Evolutionary conservation across 768 basidiomycete genomes (phyloP).

Genomic region (Suillus ampliporus): DNA sequence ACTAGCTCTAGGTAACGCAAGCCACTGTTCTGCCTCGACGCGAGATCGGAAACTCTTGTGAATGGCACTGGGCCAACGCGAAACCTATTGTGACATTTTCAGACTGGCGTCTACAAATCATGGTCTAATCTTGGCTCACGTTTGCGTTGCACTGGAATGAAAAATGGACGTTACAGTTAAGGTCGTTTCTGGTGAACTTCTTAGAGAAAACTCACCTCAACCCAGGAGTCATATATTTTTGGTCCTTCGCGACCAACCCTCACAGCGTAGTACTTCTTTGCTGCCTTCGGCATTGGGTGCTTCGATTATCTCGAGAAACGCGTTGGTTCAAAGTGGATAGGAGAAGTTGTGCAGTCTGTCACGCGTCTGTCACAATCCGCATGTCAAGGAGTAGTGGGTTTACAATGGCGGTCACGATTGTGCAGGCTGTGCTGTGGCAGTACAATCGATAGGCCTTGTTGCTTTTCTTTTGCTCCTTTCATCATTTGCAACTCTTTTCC

Average conservation of each 20-base stretch:
- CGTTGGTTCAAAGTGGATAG: neutral
- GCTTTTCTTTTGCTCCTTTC: too few relatives aligned
- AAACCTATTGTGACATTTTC: slow-evolving; percentile 45
- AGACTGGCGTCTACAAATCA: neutral
- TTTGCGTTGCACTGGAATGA: slow-evolving; percentile 53
- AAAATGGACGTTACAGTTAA: slow-evolving; percentile 6
- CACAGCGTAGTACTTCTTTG: slow-evolving; percentile 66
- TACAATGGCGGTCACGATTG: too few relatives aligned
- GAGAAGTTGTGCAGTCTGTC: neutral
- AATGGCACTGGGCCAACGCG: slow-evolving; percentile 55
- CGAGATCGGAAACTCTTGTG: slow-evolving; percentile 57
- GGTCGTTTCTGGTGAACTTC: neutral
- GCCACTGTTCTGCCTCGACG: slow-evolving; percentile 57
- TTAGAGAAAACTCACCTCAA: slow-evolving; percentile 49
- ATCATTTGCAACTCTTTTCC: too few relatives aligned
- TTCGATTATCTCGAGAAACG: neutral
- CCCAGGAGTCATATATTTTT: slow-evolving; percentile 63
- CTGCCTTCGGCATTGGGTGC: slow-evolving; percentile 34
- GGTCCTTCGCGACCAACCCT: slow-evolving; percentile 60
- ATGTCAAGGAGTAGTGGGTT: too few relatives aligned
- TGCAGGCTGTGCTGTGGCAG: too few relatives aligned
- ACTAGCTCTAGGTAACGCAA: slow-evolving; percentile 29
- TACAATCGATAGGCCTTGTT: too few relatives aligned
- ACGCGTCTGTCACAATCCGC: neutral
- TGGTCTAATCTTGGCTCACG: slow-evolving; percentile 31